Evolutionary conservation across 2,329 filamentous ascomycete species (phyloP).

Genomic region (Cladosporium sp.): DNA sequence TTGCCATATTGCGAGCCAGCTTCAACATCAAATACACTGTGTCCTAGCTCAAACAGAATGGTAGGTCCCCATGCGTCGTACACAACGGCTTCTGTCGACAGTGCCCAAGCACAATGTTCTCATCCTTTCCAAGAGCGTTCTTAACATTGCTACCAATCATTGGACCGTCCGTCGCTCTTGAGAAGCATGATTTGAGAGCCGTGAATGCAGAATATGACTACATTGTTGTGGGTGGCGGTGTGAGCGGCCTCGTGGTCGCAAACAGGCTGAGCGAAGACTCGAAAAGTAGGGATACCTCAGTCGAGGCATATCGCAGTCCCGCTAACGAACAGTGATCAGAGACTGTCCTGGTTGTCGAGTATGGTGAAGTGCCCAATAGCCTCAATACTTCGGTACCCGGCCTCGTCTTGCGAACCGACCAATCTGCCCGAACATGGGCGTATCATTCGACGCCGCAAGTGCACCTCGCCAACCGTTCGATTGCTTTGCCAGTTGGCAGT

Average conservation of each 20-base stretch:
- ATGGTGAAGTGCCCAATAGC: background rate
- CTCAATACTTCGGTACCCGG: slow-evolving; percentile 7
- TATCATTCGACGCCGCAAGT: slow-evolving; percentile 2
- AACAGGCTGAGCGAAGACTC: slow-evolving; percentile 26
- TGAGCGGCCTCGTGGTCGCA: slow-evolving; percentile 33
- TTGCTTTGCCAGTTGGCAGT: background rate
- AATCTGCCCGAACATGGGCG: background rate
- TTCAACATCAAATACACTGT: too few relatives aligned
- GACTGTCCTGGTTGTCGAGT: slow-evolving; percentile 6
- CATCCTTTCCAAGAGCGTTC: too few relatives aligned
- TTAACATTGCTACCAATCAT: background rate
- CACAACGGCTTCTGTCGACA: too few relatives aligned
- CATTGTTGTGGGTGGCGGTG: slow-evolving; percentile 36
- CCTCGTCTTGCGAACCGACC: slow-evolving; percentile 1
- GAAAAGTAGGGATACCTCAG: background rate
- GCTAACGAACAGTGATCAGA: background rate
- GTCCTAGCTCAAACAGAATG: too few relatives aligned
- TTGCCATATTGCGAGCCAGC: too few relatives aligned
- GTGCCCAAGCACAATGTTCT: too few relatives aligned
- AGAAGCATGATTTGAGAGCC: background rate
- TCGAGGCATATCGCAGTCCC: background rate
- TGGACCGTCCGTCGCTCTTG: background rate
- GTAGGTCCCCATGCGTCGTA: too few relatives aligned
- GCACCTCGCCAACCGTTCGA: slow-evolving; percentile 2
- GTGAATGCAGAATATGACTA: slow-evolving; percentile 26